Conservation (phyloP, 2,329 filamentous ascomycete genomes). For the Xylariaceae sp. region DNA sequence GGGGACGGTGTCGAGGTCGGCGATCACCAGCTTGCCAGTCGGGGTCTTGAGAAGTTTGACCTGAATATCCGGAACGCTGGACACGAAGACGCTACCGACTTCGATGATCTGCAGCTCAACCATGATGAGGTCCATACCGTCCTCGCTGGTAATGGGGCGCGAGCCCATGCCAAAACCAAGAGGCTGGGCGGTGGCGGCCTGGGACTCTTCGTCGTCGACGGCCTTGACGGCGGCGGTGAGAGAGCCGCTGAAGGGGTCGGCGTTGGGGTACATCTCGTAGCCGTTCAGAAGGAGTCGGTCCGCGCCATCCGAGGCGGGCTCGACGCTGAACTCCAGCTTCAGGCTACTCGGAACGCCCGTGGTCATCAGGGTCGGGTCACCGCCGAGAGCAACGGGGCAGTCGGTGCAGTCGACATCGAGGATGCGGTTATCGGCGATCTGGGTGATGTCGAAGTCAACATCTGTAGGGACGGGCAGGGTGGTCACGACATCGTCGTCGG, state of each 20-base stretch:
- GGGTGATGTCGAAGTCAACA: conserved; percentile 8
- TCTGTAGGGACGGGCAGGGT: conserved; percentile 22
- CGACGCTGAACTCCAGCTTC: conserved; percentile 47
- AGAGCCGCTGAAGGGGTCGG: conserved; percentile 36
- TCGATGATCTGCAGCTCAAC: conserved; percentile 53
- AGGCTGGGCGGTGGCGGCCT: conserved; percentile 21
- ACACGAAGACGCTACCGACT: conserved; percentile 48
- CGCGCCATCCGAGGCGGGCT: conserved; percentile 32
- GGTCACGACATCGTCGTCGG: conserved; percentile 17
- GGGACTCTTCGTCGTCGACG: conserved; percentile 19
- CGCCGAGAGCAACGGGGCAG: conserved; percentile 17
- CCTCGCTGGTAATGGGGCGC: conserved; percentile 40
- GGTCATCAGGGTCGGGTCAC: conserved; percentile 5
- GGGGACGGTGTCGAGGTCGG: conserved; percentile 33
- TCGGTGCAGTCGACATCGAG: conserved; percentile 23
- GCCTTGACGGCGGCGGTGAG: conserved; percentile 40
- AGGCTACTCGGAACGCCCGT: conserved; percentile 35
- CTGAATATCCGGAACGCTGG: conserved; percentile 46
- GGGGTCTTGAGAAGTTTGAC: conserved; percentile 56
- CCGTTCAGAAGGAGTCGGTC: conserved; percentile 51
- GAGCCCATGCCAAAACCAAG: conserved; percentile 44
- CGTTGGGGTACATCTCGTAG: conserved; percentile 50
- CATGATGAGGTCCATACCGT: conserved; percentile 43
- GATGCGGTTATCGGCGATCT: conserved; percentile 14
- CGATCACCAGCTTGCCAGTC: conserved; percentile 47